Evolutionary conservation across 306 rosid species (phyloP).

Genomic region (Notholithocarpus densiflorus): DNA sequence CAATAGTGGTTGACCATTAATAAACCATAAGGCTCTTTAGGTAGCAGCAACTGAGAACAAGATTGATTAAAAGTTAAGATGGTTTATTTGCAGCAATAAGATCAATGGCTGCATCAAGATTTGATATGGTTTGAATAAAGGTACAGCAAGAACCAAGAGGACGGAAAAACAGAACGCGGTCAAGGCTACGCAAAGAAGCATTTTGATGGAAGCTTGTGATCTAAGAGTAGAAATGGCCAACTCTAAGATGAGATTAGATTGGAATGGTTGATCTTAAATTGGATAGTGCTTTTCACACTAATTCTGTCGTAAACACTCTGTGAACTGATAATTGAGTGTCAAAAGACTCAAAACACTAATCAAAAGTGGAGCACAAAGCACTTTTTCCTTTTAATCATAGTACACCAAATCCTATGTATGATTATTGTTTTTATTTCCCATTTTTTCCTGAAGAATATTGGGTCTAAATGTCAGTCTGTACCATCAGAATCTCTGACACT

Average conservation of each 20-base stretch:
- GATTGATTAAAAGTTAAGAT: background rate
- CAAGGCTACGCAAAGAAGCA: background rate
- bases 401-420: too few relatives aligned
- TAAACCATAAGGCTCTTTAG: background rate
- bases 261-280: background rate
- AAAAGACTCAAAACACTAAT: background rate
- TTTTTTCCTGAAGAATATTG: background rate
- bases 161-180: background rate
- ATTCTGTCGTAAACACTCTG: background rate
- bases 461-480: background rate
- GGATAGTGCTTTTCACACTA: background rate
- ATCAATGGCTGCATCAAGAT: background rate
- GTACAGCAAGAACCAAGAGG: background rate
- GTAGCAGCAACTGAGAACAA: background rate
- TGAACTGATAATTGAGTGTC: background rate
- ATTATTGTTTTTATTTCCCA: background rate
- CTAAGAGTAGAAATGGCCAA: background rate
- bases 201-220: background rate
- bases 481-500: background rate
- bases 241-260: background rate
- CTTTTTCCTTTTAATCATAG: background rate
- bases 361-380: background rate
- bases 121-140: background rate
- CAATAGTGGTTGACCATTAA: background rate
- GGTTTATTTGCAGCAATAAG: background rate